Evolutionary conservation across 225 moss, liverwort and hornwort species (phyloP), one percentile per base, ranked within the genome.

Genomic region (Lunularia cruciata): DNA sequence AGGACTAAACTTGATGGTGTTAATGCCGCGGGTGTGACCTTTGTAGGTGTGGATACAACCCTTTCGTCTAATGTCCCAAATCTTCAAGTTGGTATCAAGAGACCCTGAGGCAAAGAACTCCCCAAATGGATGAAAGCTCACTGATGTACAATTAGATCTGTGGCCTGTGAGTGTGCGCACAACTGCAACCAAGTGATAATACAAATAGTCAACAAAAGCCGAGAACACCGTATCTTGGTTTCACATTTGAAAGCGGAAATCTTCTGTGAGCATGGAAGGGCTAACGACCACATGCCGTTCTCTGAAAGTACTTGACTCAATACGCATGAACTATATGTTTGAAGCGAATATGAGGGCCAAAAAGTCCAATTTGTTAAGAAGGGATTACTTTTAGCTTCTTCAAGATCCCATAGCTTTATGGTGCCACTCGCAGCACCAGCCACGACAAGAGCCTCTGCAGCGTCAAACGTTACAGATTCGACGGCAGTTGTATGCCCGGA

Each of bases 21-120:
- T 93, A 47, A 98, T 90, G 31, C 98, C 93, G 66, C 93, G 93
- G 39, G 91, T 91, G 62, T 98, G 98, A 22, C 98, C 98, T 75
- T 98, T 98, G 74, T 92, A 98, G 18, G 98, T 98, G 75, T 98
- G 98, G 36, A 98, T 91, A 74, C 91, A 98, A 64, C 93, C 89
- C 76, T 93, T 98, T 18, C 89, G 87, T 76, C 98, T 86, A 57
- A 98, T 91, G 72, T 98, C 98, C 98, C 98, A 98, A 71, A 98
- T 91, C 86, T 98, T 98, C 11, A 98, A 84, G 80, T 98, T 98
- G 35, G 98, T 98, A 75, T 98, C 98, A 0, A 91, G 84, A 55
- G 98, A 98, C 30, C 98, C 98, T 67, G 98, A 98, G 40, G 93
- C 98, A 81, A 98, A 98, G 56, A 98, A 98, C 73, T 93, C 98